Evolutionary conservation across 139 green algal genomes (phyloP).

Genomic region (Nannochloris sp.): DNA sequence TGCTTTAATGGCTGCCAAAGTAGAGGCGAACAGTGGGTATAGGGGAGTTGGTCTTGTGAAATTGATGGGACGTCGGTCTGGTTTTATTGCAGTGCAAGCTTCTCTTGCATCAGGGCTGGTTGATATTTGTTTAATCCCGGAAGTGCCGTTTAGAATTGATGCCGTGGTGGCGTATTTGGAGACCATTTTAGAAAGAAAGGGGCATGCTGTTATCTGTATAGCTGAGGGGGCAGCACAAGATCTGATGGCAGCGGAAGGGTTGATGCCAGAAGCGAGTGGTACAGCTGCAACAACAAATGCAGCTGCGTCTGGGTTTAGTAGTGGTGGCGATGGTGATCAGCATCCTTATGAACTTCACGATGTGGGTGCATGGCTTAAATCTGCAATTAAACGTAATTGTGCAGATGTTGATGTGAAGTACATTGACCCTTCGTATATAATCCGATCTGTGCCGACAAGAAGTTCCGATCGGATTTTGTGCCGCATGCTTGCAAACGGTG

Average conservation of each 20-base stretch:
- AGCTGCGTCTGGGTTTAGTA: conserved; percentile 30
- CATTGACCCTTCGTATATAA: conserved; percentile 51
- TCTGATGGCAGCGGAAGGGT: background rate
- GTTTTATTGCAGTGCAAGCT: conserved; percentile 80
- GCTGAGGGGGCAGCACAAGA: conserved; percentile 71
- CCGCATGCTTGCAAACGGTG: conserved; percentile 84
- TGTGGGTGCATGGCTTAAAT: conserved; percentile 55
- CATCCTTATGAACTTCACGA: conserved; percentile 53
- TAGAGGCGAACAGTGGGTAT: conserved; percentile 69
- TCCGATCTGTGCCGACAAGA: conserved; percentile 79
- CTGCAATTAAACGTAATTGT: conserved; percentile 50
- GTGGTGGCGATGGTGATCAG: conserved; percentile 17
- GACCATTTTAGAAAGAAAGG: conserved; percentile 69
- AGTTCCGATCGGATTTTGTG: conserved; percentile 87
- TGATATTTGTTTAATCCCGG: conserved; percentile 85
- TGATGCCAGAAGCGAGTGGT: no score
- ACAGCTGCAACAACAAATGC: background rate
- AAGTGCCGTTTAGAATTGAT: conserved; percentile 79
- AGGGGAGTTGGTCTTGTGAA: conserved; percentile 75
- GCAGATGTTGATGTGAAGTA: conserved; percentile 56
- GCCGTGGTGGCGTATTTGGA: conserved; percentile 81
- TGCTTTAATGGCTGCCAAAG: conserved; percentile 36
- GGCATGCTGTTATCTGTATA: conserved; percentile 67
- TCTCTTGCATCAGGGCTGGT: conserved; percentile 58
- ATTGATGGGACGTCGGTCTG: conserved; percentile 77